Conservation (phyloP, 768 basidiomycete genomes). For the Lactarius evosmus region DNA sequence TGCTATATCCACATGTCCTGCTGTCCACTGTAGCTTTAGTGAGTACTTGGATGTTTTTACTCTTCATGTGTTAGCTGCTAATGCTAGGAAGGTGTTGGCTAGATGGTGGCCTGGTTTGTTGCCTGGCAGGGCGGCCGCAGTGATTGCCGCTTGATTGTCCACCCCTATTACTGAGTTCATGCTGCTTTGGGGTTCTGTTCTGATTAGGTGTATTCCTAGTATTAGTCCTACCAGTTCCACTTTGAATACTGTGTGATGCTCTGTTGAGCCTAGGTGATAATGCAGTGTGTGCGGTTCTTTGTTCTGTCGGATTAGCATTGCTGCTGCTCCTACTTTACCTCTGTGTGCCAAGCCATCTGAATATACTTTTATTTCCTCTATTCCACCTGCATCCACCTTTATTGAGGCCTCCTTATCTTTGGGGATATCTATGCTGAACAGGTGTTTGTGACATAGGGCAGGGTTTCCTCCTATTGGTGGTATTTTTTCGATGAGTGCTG, state of each 20-base stretch:
- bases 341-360: conserved; percentile 28
- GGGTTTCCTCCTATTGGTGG: not conserved
- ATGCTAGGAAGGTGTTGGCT: not conserved
- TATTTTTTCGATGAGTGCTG: conserved; percentile 18
- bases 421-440: not conserved
- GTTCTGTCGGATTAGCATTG: not conserved
- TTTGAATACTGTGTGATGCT: not conserved
- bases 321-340: not conserved
- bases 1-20: not conserved
- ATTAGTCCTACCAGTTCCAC: not conserved
- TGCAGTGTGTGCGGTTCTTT: not conserved
- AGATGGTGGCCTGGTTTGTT: not conserved
- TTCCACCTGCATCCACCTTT: not conserved
- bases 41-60: not conserved
- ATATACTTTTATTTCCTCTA: conserved; percentile 14
- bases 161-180: no score
- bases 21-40: not conserved
- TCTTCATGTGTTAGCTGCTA: not conserved
- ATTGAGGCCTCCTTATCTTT: conserved; percentile 1
- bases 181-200: no score
- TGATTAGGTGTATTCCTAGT: not conserved
- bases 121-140: not conserved
- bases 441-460: not conserved
- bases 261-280: not conserved
- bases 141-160: not conserved